Percentiles rank a stretch among this genome's conserved stretches.
These are phyloP conservation scores for Monosporascus sp. DNA, from an alignment of 2,329 filamentous ascomycete species.

Conservation along the genomic window DNA sequence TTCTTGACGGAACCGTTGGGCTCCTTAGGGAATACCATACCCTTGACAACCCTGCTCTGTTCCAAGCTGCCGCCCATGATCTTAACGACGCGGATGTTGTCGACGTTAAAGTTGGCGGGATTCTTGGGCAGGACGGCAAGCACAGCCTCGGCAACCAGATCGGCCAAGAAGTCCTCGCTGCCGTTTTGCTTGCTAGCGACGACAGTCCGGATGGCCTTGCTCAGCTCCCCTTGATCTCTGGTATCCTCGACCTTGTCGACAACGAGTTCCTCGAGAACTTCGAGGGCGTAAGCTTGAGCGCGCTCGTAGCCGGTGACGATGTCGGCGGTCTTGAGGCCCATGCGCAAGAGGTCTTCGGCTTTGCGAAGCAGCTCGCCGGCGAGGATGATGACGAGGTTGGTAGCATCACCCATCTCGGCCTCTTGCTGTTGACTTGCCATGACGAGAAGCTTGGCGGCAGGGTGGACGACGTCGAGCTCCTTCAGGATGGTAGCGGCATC, in stretches of 20 bases:
- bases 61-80: constrained; percentile 97
- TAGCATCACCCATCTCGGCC: constrained; percentile 97
- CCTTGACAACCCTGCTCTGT: constrained; percentile 90
- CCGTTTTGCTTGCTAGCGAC: constrained; percentile 96
- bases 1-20: constrained; percentile 92
- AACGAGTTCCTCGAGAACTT: constrained; percentile 78
- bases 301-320: constrained; percentile 95
- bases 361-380: constrained; percentile 95
- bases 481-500: constrained; percentile 96
- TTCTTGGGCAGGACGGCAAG: constrained; percentile 94
- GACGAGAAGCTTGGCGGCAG: constrained; percentile 92
- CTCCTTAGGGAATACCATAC: constrained; percentile 96
- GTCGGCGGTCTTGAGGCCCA: constrained; percentile 98
- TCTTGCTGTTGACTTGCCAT: constrained; percentile 99
- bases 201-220: constrained; percentile 92
- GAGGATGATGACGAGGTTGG: constrained; percentile 92
- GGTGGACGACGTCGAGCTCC: constrained; percentile 97
- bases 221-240: constrained; percentile 72
- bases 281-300: constrained; percentile 82
- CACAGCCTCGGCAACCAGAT: constrained; percentile 78
- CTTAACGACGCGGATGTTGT: constrained; percentile 98
- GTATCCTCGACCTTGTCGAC: constrained; percentile 89
- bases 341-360: constrained; percentile 90
- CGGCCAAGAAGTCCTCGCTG: constrained; percentile 80
- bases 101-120: constrained; percentile 92